These are phyloP conservation scores for Fusarium fracticaudum DNA, from an alignment of 2,329 filamentous ascomycete species.

Conservation along the genomic window DNA sequence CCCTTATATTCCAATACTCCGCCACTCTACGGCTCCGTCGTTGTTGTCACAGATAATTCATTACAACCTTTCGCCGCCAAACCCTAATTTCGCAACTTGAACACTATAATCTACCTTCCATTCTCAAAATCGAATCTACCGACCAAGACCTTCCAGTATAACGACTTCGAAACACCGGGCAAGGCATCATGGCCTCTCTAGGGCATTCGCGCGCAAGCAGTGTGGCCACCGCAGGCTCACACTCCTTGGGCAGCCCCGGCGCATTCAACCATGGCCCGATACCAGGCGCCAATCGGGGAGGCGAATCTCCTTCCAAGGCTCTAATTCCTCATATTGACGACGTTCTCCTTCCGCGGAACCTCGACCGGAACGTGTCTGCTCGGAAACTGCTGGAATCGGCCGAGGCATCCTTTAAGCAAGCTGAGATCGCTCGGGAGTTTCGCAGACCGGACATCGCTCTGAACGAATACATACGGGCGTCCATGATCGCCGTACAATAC, in stretches of 20 bases:
- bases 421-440: constrained; percentile 71
- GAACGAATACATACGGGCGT: constrained; percentile 84
- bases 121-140: background rate
- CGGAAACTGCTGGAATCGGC: constrained; percentile 63
- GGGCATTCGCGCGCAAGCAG: constrained; percentile 41
- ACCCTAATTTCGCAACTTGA: background rate
- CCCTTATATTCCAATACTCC: constrained; percentile 28
- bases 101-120: background rate
- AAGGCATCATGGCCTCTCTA: constrained; percentile 40
- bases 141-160: constrained; percentile 22
- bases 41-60: constrained; percentile 19
- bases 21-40: constrained; percentile 22
- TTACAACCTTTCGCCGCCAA: background rate
- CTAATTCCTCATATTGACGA: constrained; percentile 65
- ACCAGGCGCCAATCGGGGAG: constrained; percentile 43
- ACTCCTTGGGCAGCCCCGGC: constrained; percentile 47
- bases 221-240: constrained; percentile 40
- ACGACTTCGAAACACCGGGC: background rate
- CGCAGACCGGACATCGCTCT: constrained; percentile 78
- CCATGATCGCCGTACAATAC: constrained; percentile 78
- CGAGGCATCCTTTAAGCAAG: constrained; percentile 65
- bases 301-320: constrained; percentile 40
- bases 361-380: constrained; percentile 61
- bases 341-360: constrained; percentile 57
- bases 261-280: constrained; percentile 44